phyloP scores from a whole-genome alignment of 768 basidiomycete species.

The Leccinum truebloodii region DNA sequence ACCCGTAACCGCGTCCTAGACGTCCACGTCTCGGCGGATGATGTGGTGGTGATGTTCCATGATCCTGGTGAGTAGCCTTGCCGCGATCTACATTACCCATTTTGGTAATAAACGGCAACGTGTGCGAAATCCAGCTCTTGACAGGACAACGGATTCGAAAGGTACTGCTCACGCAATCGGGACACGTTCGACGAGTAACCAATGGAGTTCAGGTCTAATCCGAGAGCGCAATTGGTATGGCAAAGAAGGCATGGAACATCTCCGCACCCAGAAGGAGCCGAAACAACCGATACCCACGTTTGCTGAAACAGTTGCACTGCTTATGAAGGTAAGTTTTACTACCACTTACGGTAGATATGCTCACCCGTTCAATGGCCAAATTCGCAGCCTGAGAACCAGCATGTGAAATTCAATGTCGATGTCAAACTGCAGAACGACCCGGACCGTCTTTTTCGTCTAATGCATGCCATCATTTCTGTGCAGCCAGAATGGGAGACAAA shows the following conservation, averaged over 20 bases:
- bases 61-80: slow-evolving; percentile 65
- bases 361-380: slow-evolving; percentile 3
- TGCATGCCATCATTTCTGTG: slow-evolving; percentile 64
- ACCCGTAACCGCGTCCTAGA: slow-evolving; percentile 60
- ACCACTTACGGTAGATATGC: slow-evolving; percentile 9
- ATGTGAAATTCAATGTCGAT: slow-evolving; percentile 84
- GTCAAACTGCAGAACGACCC: slow-evolving; percentile 95
- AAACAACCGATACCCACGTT: slow-evolving; percentile 91
- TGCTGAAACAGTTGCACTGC: slow-evolving; percentile 71
- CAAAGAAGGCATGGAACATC: slow-evolving; percentile 68
- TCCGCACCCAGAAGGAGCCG: slow-evolving; percentile 78
- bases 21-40: slow-evolving; percentile 90
- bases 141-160: slow-evolving; percentile 79
- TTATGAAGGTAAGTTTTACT: slow-evolving; percentile 64
- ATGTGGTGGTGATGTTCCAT: slow-evolving; percentile 93
- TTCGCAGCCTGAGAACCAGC: slow-evolving; percentile 66
- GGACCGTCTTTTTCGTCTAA: slow-evolving; percentile 75
- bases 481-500: slow-evolving; percentile 71
- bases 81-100: slow-evolving; percentile 23
- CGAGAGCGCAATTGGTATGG: slow-evolving; percentile 74
- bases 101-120: slow-evolving; percentile 26
- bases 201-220: slow-evolving; percentile 54
- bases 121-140: slow-evolving; percentile 48
- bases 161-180: slow-evolving; percentile 38
- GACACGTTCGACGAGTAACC: slow-evolving; percentile 31